Percentiles rank a stretch among this genome's conserved stretches.
phyloP scores from a whole-genome alignment of 176 grass and related monocot genomes.

The Melocanna baccifera region DNA sequence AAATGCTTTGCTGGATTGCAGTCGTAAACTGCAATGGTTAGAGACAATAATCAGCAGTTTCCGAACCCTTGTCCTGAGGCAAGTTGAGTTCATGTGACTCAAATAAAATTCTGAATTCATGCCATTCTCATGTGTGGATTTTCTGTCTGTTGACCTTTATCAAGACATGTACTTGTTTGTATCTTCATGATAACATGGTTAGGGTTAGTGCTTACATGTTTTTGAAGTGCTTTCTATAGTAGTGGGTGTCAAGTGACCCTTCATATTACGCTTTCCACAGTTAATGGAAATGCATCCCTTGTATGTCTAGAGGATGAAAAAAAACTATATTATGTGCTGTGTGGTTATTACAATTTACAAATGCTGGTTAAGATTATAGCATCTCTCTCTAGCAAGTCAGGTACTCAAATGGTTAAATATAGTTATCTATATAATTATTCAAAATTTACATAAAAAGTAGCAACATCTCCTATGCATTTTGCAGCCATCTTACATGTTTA shows the following conservation, averaged over 20 bases:
- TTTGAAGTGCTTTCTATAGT: background rate
- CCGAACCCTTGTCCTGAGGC: background rate
- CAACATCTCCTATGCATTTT: conserved; percentile 39
- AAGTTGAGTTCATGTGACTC: background rate
- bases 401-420: conserved; percentile 8
- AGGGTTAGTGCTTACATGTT: background rate
- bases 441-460: background rate
- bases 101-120: background rate
- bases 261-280: background rate
- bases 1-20: conserved; percentile 8
- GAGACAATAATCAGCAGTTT: background rate
- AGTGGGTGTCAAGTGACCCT: background rate
- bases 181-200: background rate
- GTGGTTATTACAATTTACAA: conserved; percentile 11
- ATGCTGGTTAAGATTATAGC: background rate
- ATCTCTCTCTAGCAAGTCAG: conserved; percentile 4
- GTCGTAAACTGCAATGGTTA: conserved; percentile 10
- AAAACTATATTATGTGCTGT: background rate
- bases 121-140: background rate
- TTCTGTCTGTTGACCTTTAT: background rate
- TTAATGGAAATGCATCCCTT: conserved; percentile 22
- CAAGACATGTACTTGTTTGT: background rate
- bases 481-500: conserved; percentile 98
- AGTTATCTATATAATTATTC: conserved; percentile 15
- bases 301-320: background rate